Conservation (phyloP, 805 yeast species). For the Cyberlindnera xylosilytica region DNA sequence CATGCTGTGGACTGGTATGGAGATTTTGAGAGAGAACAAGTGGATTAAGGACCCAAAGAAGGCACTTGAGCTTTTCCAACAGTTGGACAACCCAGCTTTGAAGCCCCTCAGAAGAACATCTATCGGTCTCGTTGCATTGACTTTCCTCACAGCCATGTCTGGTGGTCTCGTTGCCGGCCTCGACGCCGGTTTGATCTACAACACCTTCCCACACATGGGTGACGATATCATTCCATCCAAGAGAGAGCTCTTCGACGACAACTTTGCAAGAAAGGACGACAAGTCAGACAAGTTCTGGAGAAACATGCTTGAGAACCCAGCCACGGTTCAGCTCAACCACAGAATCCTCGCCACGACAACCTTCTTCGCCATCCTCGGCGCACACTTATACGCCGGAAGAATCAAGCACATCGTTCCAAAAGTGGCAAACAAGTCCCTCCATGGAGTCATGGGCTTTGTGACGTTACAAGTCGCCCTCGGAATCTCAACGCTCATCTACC, state of each 20-base stretch:
- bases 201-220: constrained; percentile 97
- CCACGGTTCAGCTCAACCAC: constrained; percentile 91
- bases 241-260: constrained; percentile 75
- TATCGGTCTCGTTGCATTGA: constrained; percentile 56
- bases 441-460: constrained; percentile 77
- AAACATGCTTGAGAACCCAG: constrained; percentile 90
- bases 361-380: constrained; percentile 63
- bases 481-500: constrained; percentile 75
- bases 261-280: constrained; percentile 65
- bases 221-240: constrained; percentile 70
- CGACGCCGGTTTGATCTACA: constrained; percentile 95
- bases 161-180: constrained; percentile 98
- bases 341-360: constrained; percentile 82
- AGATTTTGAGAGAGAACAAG: constrained; percentile 70
- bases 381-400: constrained; percentile 65
- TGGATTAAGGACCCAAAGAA: constrained; percentile 62
- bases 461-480: constrained; percentile 84
- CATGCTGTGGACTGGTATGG: constrained; percentile 87
- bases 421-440: constrained; percentile 53
- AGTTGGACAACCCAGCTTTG: constrained; percentile 60
- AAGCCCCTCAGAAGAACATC: constrained; percentile 55
- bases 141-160: constrained; percentile 90
- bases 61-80: constrained; percentile 51
- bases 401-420: constrained; percentile 56
- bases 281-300: constrained; percentile 83